These are phyloP conservation scores for Thermothelomyces thermophilus DNA, from an alignment of 2,329 filamentous ascomycete genomes.

Conservation along the genomic window DNA sequence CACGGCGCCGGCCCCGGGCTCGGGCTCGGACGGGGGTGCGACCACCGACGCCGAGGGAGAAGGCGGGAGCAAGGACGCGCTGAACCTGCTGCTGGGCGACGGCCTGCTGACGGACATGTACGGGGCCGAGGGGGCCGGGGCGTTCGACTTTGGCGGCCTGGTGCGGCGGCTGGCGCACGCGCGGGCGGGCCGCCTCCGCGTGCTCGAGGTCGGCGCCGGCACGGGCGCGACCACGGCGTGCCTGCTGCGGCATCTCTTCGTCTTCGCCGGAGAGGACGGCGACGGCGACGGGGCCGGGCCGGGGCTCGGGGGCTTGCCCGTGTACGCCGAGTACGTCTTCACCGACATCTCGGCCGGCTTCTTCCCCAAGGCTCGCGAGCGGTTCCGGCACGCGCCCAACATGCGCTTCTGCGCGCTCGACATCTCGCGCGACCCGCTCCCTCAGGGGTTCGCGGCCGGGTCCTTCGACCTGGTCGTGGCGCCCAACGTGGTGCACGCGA, in stretches of 20 bases:
- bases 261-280: neutral
- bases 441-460: slow-evolving; percentile 29
- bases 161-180: slow-evolving; percentile 2
- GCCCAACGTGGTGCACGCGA: slow-evolving; percentile 33
- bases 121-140: neutral
- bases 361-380: slow-evolving; percentile 27
- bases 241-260: slow-evolving; percentile 6
- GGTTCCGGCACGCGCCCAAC: slow-evolving; percentile 22
- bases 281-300: neutral
- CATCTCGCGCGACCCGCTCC: slow-evolving; percentile 26
- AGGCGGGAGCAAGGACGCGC: too few species aligned
- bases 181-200: slow-evolving; percentile 15
- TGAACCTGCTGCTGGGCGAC: slow-evolving; percentile 9
- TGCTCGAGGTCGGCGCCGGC: slow-evolving; percentile 32
- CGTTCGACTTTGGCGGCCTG: neutral
- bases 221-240: slow-evolving; percentile 29
- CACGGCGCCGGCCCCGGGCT: neutral
- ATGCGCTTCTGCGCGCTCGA: slow-evolving; percentile 30
- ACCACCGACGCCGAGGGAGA: too few species aligned
- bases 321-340: slow-evolving; percentile 16
- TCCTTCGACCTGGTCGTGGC: slow-evolving; percentile 34
- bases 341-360: slow-evolving; percentile 24
- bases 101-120: slow-evolving; percentile 4
- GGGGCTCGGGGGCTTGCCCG: neutral
- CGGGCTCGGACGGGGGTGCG: too few species aligned